phyloP scores from a whole-genome alignment of 2,329 filamentous ascomycete species.

The Acephala macrosclerotiorum region DNA sequence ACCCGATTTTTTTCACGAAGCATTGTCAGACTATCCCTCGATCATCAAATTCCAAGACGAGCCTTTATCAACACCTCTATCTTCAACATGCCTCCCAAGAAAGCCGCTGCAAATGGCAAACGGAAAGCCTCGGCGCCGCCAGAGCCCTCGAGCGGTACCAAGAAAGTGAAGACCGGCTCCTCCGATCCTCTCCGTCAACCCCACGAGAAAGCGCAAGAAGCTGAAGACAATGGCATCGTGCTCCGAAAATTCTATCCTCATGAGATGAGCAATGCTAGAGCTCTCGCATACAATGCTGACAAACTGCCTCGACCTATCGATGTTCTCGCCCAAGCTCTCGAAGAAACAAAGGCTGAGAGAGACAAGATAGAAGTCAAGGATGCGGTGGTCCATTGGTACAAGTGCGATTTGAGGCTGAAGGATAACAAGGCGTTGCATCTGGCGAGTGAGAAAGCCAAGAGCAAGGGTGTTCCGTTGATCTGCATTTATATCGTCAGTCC shows the following conservation, averaged over 20 bases:
- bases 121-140: conserved; percentile 36
- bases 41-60: conserved; percentile 2
- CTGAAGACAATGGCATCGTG: conserved; percentile 66
- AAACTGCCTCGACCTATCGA: conserved; percentile 78
- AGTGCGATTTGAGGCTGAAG: conserved; percentile 74
- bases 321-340: conserved; percentile 65
- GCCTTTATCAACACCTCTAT: conserved; percentile 17
- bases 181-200: conserved; percentile 35
- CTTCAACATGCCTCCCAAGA: conserved; percentile 35
- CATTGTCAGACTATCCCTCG: background rate
- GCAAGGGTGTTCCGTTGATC: conserved; percentile 60
- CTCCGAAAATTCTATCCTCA: conserved; percentile 81
- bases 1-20: background rate
- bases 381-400: conserved; percentile 90
- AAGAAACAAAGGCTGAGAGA: conserved; percentile 64
- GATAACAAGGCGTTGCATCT: conserved; percentile 76
- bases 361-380: conserved; percentile 59
- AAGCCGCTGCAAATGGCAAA: conserved; percentile 33
- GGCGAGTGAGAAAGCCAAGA: conserved; percentile 20
- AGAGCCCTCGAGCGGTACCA: conserved; percentile 19
- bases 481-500: conserved; percentile 82
- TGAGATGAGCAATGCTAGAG: conserved; percentile 85
- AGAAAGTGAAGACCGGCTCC: conserved; percentile 37
- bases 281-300: conserved; percentile 74
- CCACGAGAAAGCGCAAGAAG: conserved; percentile 45